A percentile compares a stretch with the other conserved stretches of the same genome.
These are phyloP conservation scores for Penicillium decumbens DNA, from an alignment of 2,329 filamentous ascomycete genomes.

Conservation along the genomic window DNA sequence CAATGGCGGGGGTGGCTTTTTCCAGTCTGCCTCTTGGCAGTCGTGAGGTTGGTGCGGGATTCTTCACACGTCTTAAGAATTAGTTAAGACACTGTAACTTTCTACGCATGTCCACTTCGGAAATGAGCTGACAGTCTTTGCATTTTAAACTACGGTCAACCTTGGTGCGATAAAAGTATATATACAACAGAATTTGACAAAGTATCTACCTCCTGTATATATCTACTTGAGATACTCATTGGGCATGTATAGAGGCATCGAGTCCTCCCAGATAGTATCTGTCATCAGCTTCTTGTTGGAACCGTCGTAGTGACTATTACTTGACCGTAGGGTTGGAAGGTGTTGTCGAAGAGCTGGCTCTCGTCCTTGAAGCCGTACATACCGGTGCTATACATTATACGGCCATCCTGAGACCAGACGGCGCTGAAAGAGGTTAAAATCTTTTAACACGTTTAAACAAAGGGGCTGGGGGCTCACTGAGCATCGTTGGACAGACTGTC, in stretches of 20 bases:
- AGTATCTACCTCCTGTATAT: too few species aligned
- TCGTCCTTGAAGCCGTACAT: slow-evolving; percentile 46
- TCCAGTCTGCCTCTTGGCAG: too few species aligned
- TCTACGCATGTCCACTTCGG: too few species aligned
- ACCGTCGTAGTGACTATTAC: slow-evolving; percentile 44
- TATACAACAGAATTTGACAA: too few species aligned
- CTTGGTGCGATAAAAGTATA: too few species aligned
- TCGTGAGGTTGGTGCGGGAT: too few species aligned
- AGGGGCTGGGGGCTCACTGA: slow-evolving; percentile 6
- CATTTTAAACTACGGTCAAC: too few species aligned
- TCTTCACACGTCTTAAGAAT: too few species aligned
- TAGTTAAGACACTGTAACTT: too few species aligned
- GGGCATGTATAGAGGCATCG: slow-evolving; percentile 27
- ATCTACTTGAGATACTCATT: slow-evolving; percentile 2
- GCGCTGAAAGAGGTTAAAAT: slow-evolving; percentile 18
- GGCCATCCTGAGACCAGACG: slow-evolving; percentile 42
- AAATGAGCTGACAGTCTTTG: too few species aligned
- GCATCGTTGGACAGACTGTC: slow-evolving; percentile 35
- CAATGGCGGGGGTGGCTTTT: too few species aligned
- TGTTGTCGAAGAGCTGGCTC: slow-evolving; percentile 40
- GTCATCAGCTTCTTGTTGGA: slow-evolving; percentile 28
- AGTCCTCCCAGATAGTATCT: slow-evolving; percentile 32
- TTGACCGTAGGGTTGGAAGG: slow-evolving; percentile 46
- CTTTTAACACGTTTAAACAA: background rate
- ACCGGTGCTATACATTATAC: slow-evolving; percentile 41